A percentile compares a stretch with the other conserved stretches of the same genome.
phyloP scores from a whole-genome alignment of 148 eudicot species.

The Camellia granthamiana region DNA sequence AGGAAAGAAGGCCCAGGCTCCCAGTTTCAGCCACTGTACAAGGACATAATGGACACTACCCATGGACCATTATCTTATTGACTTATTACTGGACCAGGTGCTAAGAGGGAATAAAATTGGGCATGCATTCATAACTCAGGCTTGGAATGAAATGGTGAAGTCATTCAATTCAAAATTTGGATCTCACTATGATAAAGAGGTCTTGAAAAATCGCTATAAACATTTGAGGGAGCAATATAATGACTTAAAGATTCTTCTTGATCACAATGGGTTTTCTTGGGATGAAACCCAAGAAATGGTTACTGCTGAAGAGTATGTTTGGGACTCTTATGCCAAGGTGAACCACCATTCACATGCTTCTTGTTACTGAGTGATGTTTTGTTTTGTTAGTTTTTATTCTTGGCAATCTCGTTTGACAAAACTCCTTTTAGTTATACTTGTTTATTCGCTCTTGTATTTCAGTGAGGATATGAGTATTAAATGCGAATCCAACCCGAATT shows the following conservation, averaged over 20 bases:
- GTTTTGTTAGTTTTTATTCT: neutral
- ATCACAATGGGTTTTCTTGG: slow-evolving; percentile 11
- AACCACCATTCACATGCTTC: neutral
- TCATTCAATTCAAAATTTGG: slow-evolving; percentile 18
- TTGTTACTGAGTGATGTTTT: neutral
- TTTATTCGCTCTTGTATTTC: no score
- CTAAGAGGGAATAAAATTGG: slow-evolving; percentile 15
- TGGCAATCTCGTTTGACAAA: no score
- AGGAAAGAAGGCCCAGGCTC: slow-evolving; percentile 8
- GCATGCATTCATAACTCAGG: slow-evolving; percentile 5
- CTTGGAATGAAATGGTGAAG: slow-evolving; percentile 15
- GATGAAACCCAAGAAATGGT: slow-evolving; percentile 19
- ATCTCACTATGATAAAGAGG: slow-evolving; percentile 12
- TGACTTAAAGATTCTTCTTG: slow-evolving; percentile 9
- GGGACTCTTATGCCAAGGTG: slow-evolving; percentile 15
- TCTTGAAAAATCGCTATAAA: slow-evolving; percentile 12
- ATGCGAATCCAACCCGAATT: no score
- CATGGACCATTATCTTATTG: slow-evolving; percentile 11
- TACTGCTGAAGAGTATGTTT: slow-evolving; percentile 12
- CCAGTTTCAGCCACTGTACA: neutral
- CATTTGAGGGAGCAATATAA: slow-evolving; percentile 15
- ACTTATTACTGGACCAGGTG: slow-evolving; percentile 17
- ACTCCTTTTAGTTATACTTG: no score
- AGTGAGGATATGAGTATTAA: no score
- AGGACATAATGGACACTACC: slow-evolving; percentile 10